Evolutionary conservation across 257 asterid genomes (phyloP).

Genomic region (Solanum gandarillasii): DNA sequence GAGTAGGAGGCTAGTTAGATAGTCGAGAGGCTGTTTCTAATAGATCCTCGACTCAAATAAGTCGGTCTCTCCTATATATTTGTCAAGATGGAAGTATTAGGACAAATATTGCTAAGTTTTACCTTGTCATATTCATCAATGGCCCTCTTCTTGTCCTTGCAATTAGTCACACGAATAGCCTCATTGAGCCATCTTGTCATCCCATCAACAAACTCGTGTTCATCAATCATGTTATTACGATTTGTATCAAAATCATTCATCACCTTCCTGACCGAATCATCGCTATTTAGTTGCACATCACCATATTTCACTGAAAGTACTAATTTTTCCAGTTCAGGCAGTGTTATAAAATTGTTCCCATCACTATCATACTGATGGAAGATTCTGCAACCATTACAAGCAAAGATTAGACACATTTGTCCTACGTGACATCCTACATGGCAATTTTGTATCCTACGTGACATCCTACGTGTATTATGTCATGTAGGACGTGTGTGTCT

Average conservation of each 20-base stretch:
- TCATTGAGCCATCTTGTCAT: slow-evolving; percentile 22
- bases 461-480: too few species aligned
- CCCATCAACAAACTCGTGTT: slow-evolving; percentile 28
- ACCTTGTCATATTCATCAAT: slow-evolving; percentile 25
- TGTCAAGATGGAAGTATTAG: background rate
- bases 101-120: background rate
- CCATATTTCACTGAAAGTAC: slow-evolving; percentile 30
- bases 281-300: slow-evolving; percentile 13
- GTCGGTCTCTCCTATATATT: background rate
- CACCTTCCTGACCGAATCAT: slow-evolving; percentile 18
- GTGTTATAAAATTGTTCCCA: slow-evolving; percentile 16
- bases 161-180: slow-evolving; percentile 21
- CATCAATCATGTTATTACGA: slow-evolving; percentile 16
- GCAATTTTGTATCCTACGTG: too few species aligned
- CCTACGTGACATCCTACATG: background rate
- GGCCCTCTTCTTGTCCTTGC: slow-evolving; percentile 8
- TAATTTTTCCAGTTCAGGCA: slow-evolving; percentile 23
- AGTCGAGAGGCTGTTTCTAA: too few species aligned
- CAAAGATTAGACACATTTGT: background rate
- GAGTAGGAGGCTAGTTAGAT: background rate
- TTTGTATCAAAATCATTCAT: slow-evolving; percentile 30
- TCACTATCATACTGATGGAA: slow-evolving; percentile 25
- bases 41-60: background rate
- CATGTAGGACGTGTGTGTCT: background rate
- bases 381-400: slow-evolving; percentile 20